Base-by-base conservation (phyloP, 257 asterid genomes). In the Capsicum baccatum region DNA sequence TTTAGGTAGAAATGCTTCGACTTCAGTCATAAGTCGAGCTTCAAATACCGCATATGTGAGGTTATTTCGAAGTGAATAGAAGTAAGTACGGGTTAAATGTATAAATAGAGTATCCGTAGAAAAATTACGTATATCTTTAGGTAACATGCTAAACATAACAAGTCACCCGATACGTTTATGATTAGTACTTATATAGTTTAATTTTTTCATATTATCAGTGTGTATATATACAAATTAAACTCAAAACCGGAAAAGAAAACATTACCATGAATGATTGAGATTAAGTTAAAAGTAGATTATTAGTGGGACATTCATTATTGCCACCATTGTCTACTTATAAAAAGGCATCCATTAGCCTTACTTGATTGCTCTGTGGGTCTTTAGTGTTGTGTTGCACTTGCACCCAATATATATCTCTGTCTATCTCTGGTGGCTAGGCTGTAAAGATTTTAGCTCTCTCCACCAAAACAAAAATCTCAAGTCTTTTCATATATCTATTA, bases 351-450 rank as follows among this genome's bases (percentile, higher is more conserved):
- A 76, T 52, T 26, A 76, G 47, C 81, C 81, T 76, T 52, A 52
- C 81, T 76, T 26, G 26, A 76, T 68, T 76, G 81, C 58, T 76
- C 44, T 76, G 81, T 76, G 63, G 81, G 81, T 76, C 81, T 76
- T 8, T 50, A 19, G 4, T 74, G 42, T 74, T 19, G 44, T 50
- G 59, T 74, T 50, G 80, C 56, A 47, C 44, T 39, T 26, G 33
- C 33, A 26, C 81, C 14, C 81, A 50, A 74, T 50, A 50, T 50
- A 74, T 37, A 62, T 66, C 33, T 26, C 11, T 68, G 19, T 35
- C 74, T 37, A 6, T 68, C 35, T 21, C 21, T 76, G 7, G 63
- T 76, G 81, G 48, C 62, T 52, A 19, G 42, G 1, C 81, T 76
- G 48, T 76, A 50, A 74, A 74, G 60, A 74, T 47, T 71, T n/a